phyloP scores from a whole-genome alignment of 169 alveolate genomes.

The Plasmodium cynomolgi region DNA sequence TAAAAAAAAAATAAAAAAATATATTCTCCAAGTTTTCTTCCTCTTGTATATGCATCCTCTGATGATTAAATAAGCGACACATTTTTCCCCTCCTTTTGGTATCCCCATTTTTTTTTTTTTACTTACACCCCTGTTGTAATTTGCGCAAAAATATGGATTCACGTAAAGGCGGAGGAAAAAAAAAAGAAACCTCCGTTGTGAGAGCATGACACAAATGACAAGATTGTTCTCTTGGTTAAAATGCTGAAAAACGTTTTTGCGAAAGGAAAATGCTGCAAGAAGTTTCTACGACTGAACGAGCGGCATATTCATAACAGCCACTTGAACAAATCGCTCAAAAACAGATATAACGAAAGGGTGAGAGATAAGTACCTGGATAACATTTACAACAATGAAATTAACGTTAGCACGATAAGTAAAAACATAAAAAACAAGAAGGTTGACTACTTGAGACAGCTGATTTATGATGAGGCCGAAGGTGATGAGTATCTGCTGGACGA shows the following conservation, averaged over 20 bases:
- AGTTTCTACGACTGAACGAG: slow-evolving; percentile 1
- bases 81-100: not conserved
- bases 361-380: slow-evolving; percentile 72
- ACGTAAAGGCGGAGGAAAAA: not conserved
- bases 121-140: not conserved
- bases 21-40: not conserved
- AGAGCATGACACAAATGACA: not conserved
- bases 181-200: not conserved
- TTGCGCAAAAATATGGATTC: not conserved
- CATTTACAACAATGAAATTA: slow-evolving; percentile 70
- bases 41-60: not conserved
- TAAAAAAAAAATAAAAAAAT: too few relatives aligned
- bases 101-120: not conserved
- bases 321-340: slow-evolving; percentile 50
- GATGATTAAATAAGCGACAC: not conserved
- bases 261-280: slow-evolving; percentile 24
- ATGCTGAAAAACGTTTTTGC: slow-evolving; percentile 31
- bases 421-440: slow-evolving; percentile 41
- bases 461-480: slow-evolving; percentile 60
- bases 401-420: slow-evolving; percentile 34
- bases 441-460: slow-evolving; percentile 57
- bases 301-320: slow-evolving; percentile 73
- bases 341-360: slow-evolving; percentile 59
- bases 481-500: slow-evolving; percentile 53
- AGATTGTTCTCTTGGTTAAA: not conserved